These are phyloP conservation scores for Cicer cuneatum DNA, from an alignment of 306 rosid genomes.

Conservation along the genomic window DNA sequence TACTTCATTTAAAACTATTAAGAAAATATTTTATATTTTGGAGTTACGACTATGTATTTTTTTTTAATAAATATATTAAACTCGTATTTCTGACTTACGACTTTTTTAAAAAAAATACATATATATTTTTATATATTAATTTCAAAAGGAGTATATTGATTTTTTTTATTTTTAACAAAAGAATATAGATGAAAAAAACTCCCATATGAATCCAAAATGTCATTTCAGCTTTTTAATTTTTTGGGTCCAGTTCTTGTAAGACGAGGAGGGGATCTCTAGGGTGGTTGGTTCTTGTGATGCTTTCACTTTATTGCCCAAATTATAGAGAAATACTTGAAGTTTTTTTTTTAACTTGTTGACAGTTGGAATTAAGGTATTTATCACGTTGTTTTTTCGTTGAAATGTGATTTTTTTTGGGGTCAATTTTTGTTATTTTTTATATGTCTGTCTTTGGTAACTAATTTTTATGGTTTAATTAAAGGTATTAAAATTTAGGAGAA, in stretches of 20 bases:
- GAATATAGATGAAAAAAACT: background rate
- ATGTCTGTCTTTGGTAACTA: background rate
- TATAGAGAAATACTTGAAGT: background rate
- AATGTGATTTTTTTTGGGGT: background rate
- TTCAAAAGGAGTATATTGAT: no score
- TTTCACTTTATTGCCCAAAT: background rate
- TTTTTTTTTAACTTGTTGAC: background rate
- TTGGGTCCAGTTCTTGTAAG: conserved; percentile 28
- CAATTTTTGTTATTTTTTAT: background rate
- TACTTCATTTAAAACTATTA: no score
- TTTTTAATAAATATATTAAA: no score
- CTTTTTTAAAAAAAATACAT: no score
- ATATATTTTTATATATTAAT: no score
- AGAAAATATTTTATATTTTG: no score
- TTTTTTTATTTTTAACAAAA: no score
- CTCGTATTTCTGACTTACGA: no score
- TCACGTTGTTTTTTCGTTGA: background rate
- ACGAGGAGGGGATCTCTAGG: conserved; percentile 32
- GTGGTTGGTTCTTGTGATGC: conserved; percentile 31
- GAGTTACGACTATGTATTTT: no score
- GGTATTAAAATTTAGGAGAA: background rate
- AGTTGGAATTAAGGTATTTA: background rate
- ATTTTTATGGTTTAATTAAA: background rate
- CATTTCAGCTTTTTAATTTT: conserved; percentile 43
- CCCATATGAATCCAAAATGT: conserved; percentile 66